Conservation (phyloP, 1,139 yeast species). For the Lodderomyces beijingensis region DNA sequence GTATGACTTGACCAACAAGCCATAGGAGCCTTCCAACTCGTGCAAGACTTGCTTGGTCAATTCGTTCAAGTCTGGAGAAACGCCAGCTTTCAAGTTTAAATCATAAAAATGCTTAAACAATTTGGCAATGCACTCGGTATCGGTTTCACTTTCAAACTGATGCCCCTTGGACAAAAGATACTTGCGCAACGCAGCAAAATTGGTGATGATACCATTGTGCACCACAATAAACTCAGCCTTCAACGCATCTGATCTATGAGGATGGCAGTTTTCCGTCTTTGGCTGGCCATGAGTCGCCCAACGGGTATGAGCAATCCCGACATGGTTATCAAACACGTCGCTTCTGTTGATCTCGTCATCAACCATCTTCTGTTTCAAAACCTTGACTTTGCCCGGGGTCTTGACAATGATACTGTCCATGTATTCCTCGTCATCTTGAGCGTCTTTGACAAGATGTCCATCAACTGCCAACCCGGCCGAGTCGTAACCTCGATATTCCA, state of each 20-base stretch:
- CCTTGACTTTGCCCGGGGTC: slow-evolving; percentile 88
- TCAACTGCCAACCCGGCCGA: slow-evolving; percentile 96
- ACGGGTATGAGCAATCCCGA: slow-evolving; percentile 97
- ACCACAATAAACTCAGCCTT: slow-evolving; percentile 84
- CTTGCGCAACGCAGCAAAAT: slow-evolving; percentile 85
- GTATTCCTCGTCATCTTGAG: slow-evolving; percentile 12
- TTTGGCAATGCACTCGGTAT: slow-evolving; percentile 96
- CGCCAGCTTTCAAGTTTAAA: slow-evolving; percentile 53
- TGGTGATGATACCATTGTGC: slow-evolving; percentile 97
- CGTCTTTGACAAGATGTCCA: slow-evolving; percentile 60
- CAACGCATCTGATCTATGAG: slow-evolving; percentile 78
- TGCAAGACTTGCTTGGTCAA: slow-evolving; percentile 88
- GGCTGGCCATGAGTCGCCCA: slow-evolving; percentile 99
- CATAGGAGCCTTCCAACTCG: slow-evolving; percentile 97
- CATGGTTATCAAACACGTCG: slow-evolving; percentile 75
- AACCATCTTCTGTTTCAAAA: slow-evolving; percentile 66
- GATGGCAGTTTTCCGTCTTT: slow-evolving; percentile 82
- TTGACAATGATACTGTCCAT: slow-evolving; percentile 50
- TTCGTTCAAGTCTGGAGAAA: slow-evolving; percentile 72
- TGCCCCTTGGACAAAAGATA: slow-evolving; percentile 77
- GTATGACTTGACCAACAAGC: slow-evolving; percentile 83
- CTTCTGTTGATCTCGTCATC: slow-evolving; percentile 52
- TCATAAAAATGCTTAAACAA: slow-evolving; percentile 89
- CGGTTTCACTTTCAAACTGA: slow-evolving; percentile 88
- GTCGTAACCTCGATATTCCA: slow-evolving; percentile 98